These are phyloP conservation scores for Oryza meridionalis DNA, from an alignment of 176 grass and related monocot genomes.

Conservation along the genomic window DNA sequence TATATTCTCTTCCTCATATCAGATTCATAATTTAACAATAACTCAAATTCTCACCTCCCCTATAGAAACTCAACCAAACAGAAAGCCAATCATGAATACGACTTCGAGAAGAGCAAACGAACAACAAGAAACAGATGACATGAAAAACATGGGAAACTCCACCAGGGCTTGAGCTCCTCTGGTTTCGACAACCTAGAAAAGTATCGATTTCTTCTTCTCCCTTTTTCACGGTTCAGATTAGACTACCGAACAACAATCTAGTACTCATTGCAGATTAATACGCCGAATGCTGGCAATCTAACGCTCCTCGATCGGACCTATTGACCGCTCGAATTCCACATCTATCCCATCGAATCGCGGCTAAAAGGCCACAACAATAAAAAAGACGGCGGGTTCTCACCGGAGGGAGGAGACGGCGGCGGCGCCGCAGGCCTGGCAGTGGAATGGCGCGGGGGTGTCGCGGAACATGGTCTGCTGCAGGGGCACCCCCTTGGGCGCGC, in stretches of 20 bases:
- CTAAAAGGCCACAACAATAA: not conserved
- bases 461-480: slow-evolving; percentile 98
- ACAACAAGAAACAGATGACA: not conserved
- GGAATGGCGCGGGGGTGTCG: slow-evolving; percentile 92
- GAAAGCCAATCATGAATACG: not conserved
- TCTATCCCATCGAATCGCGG: not conserved
- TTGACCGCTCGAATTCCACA: not conserved
- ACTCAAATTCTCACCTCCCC: not conserved
- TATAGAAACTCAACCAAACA: not conserved
- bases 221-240: not conserved
- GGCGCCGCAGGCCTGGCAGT: slow-evolving; percentile 81
- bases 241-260: not conserved
- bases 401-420: slow-evolving; percentile 74
- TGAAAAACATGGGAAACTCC: not conserved
- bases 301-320: not conserved
- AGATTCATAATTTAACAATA: not conserved
- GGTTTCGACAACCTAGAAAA: not conserved
- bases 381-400: slow-evolving; percentile 28
- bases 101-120: not conserved
- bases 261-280: not conserved
- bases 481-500: slow-evolving; percentile 81
- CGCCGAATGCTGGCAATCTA: not conserved
- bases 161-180: not conserved
- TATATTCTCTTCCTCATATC: not conserved
- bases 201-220: not conserved